A percentile compares a stretch with the other conserved stretches of the same genome.
phyloP scores from a whole-genome alignment of 1,139 yeast species.

The Yamadazyma triangularis region DNA sequence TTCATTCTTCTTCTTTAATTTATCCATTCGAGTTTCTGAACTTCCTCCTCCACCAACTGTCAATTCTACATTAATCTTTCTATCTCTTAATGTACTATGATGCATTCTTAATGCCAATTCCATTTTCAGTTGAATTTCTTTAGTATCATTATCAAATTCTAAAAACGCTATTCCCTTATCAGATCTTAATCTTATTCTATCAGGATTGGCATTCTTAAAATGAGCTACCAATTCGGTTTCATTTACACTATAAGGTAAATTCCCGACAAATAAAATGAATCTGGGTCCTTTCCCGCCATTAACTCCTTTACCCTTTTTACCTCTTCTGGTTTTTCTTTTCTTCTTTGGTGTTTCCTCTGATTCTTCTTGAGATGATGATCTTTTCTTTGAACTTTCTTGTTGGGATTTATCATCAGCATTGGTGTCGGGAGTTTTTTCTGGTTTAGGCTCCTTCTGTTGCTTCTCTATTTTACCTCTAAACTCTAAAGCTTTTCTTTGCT shows the following conservation, averaged over 20 bases:
- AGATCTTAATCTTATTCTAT: constrained; percentile 67
- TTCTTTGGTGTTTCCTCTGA: constrained; percentile 39
- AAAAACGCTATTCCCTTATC: constrained; percentile 92
- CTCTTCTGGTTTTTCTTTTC: constrained; percentile 75
- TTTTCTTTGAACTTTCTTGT: constrained; percentile 17
- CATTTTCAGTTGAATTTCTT: constrained; percentile 72
- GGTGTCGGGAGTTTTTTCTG: too few species aligned
- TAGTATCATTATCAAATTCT: constrained; percentile 65
- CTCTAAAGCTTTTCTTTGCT: constrained; percentile 73
- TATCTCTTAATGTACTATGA: constrained; percentile 59
- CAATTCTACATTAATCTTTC: constrained; percentile 89
- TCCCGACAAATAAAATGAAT: constrained; percentile 87
- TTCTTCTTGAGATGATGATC: constrained; percentile 10
- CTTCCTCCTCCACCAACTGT: constrained; percentile 99
- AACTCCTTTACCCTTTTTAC: constrained; percentile 60
- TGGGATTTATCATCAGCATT: too few species aligned
- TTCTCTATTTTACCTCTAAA: constrained; percentile 38
- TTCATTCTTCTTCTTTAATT: constrained; percentile 75
- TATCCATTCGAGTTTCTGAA: constrained; percentile 61
- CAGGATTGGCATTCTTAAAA: constrained; percentile 71
- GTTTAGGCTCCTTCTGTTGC: constrained; percentile 31
- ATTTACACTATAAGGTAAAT: constrained; percentile 70
- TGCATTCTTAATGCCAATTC: constrained; percentile 81
- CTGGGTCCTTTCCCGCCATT: constrained; percentile 57
- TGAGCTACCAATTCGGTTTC: constrained; percentile 65